phyloP scores from a whole-genome alignment of 352 stramenopile genomes.

The Pythium phragmitis region DNA sequence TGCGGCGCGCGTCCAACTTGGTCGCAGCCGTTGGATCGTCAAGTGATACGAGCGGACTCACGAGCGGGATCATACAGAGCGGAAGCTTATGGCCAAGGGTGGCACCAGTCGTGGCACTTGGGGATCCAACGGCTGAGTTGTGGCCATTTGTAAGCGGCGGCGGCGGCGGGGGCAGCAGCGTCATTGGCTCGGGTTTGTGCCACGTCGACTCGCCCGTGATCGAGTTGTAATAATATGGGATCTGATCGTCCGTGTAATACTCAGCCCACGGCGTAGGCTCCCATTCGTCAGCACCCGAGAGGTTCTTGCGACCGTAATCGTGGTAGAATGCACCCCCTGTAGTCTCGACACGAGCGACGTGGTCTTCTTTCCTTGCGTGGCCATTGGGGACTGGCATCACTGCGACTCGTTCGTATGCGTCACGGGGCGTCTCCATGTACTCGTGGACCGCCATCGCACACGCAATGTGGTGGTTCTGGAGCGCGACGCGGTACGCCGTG shows the following conservation, averaged over 20 bases:
- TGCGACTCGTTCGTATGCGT: slow-evolving; percentile 22
- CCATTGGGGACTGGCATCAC: too few relatives aligned
- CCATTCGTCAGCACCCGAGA: not conserved
- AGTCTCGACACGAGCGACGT: not conserved
- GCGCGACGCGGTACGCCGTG: slow-evolving; percentile 52
- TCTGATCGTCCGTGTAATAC: slow-evolving; percentile 47
- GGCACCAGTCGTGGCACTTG: not conserved
- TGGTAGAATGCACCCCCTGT: not conserved
- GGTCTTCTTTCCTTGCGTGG: slow-evolving; percentile 5
- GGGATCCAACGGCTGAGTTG: too few relatives aligned
- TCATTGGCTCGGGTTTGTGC: slow-evolving; percentile 30
- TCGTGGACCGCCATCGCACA: slow-evolving; percentile 56
- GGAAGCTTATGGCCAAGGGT: slow-evolving; percentile 29
- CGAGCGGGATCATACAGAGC: slow-evolving; percentile 68
- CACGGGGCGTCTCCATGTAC: slow-evolving; percentile 41
- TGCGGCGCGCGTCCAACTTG: slow-evolving; percentile 46
- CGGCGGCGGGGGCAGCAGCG: not conserved
- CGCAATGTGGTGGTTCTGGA: slow-evolving; percentile 56
- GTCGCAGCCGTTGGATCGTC: slow-evolving; percentile 59
- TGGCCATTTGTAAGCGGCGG: not conserved
- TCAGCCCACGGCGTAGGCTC: slow-evolving; percentile 36
- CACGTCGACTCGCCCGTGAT: slow-evolving; percentile 54
- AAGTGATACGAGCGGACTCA: slow-evolving; percentile 59
- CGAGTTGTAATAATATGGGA: slow-evolving; percentile 70
- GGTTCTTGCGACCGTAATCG: not conserved